phyloP scores from a whole-genome alignment of 2,329 filamentous ascomycete genomes.

The Aspergillus aculeatus region DNA sequence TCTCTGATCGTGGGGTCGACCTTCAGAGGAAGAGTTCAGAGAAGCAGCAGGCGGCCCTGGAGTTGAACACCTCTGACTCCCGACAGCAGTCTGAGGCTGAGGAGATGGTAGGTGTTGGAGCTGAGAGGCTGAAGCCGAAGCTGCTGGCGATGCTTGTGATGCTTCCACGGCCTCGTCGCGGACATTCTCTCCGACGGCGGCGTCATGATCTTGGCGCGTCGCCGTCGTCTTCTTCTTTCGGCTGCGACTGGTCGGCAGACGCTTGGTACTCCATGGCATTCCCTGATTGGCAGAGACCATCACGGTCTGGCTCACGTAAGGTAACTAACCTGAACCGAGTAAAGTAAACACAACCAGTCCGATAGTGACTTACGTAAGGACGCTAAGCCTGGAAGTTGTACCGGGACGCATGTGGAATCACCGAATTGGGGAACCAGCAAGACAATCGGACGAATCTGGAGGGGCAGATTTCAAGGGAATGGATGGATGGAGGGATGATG shows the following conservation, averaged over 20 bases:
- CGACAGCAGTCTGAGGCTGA: slow-evolving; percentile 2
- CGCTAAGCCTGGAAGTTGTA: not conserved
- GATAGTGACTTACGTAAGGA: not conserved
- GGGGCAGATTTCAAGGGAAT: slow-evolving; percentile 8
- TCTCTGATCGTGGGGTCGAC: slow-evolving; percentile 17
- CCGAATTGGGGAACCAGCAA: not conserved
- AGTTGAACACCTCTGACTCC: slow-evolving; percentile 4
- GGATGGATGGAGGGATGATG: not conserved
- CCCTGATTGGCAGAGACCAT: slow-evolving; percentile 22
- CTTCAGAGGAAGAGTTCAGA: not conserved
- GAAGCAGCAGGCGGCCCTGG: slow-evolving; percentile 2
- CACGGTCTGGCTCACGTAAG: slow-evolving; percentile 8
- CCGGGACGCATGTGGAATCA: not conserved
- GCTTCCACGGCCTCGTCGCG: not conserved
- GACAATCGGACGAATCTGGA: not conserved
- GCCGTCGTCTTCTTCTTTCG: not conserved
- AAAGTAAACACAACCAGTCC: not conserved
- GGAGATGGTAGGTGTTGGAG: not conserved
- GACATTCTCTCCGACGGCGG: not conserved
- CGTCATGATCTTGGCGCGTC: not conserved
- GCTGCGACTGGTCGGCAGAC: slow-evolving; percentile 13
- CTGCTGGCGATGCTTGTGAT: not conserved
- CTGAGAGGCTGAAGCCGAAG: not conserved
- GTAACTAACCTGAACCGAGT: not conserved
- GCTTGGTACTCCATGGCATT: slow-evolving; percentile 12